phyloP scores from a whole-genome alignment of 352 stramenopile genomes.

The Pythium diclinum region DNA sequence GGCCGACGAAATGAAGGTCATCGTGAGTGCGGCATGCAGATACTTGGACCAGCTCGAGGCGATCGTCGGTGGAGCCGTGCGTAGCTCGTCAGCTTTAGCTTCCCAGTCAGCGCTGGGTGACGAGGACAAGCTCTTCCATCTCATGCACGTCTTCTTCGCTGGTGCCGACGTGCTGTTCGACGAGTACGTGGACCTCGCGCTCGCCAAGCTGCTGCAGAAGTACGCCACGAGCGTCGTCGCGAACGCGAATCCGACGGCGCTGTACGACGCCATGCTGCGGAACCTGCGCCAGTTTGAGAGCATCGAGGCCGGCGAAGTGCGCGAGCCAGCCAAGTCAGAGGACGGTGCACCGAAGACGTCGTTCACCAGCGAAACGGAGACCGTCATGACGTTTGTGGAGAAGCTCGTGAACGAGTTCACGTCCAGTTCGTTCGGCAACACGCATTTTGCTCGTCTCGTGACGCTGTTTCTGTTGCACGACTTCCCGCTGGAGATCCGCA shows the following conservation, averaged over 20 bases:
- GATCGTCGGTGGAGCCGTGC: conserved; percentile 17
- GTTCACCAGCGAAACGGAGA: conserved; percentile 49
- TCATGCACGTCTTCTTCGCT: conserved; percentile 71
- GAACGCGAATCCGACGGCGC: conserved; percentile 10
- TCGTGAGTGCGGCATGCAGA: conserved; percentile 61
- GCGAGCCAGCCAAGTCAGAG: conserved; percentile 11
- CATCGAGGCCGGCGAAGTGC: conserved; percentile 25
- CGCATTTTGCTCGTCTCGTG: conserved; percentile 59
- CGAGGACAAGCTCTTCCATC: conserved; percentile 75
- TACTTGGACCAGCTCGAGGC: conserved; percentile 61
- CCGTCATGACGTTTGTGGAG: conserved; percentile 67
- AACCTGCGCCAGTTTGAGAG: conserved; percentile 54
- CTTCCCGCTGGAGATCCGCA: conserved; percentile 52
- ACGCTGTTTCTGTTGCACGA: conserved; percentile 58
- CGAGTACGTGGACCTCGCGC: conserved; percentile 50
- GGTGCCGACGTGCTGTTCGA: conserved; percentile 72
- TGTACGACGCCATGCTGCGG: conserved; percentile 48
- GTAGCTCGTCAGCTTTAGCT: conserved; percentile 13
- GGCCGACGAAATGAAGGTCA: conserved; percentile 69
- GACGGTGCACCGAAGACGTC: conserved; percentile 16
- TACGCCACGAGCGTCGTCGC: conserved; percentile 32
- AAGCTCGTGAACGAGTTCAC: conserved; percentile 67
- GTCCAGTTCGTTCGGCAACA: conserved; percentile 61
- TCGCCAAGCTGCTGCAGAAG: conserved; percentile 45
- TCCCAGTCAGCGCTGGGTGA: conserved; percentile 22